Percentiles rank a stretch among this genome's conserved stretches.
phyloP scores from a whole-genome alignment of 345 rosid species.

The Salix exigua region DNA sequence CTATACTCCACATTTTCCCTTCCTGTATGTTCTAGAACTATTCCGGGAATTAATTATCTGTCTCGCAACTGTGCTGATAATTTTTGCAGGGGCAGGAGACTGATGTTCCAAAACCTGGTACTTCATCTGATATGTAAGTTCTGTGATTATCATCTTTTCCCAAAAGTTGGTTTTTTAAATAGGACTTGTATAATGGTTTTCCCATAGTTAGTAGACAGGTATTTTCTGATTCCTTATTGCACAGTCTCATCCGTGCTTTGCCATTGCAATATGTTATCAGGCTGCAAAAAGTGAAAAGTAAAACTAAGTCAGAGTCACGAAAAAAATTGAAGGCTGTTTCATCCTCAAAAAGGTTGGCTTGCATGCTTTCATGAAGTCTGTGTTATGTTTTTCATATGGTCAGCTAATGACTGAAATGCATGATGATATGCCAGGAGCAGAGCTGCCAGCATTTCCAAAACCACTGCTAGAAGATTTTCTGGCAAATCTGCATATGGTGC shows the following conservation, averaged over 20 bases:
- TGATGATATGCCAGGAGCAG: slow-evolving; percentile 20
- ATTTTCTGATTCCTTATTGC: neutral
- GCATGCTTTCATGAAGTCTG: neutral
- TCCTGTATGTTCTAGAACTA: neutral
- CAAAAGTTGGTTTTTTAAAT: neutral
- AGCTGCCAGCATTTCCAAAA: slow-evolving; percentile 8
- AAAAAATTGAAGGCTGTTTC: slow-evolving; percentile 15
- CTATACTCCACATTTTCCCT: slow-evolving; percentile 11
- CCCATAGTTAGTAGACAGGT: neutral
- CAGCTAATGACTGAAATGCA: neutral
- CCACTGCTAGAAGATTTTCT: slow-evolving; percentile 10
- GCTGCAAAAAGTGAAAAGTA: slow-evolving; percentile 22
- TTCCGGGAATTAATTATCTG: neutral
- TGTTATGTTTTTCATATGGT: neutral
- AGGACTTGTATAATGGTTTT: neutral
- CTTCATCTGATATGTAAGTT: slow-evolving; percentile 48
- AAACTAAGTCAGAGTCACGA: slow-evolving; percentile 15
- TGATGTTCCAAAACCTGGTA: slow-evolving; percentile 32
- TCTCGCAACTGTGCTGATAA: neutral
- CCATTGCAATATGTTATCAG: slow-evolving; percentile 29
- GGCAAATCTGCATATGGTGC: neutral
- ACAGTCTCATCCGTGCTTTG: slow-evolving; percentile 7
- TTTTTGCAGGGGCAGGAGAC: slow-evolving; percentile 35
- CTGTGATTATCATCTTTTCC: neutral
- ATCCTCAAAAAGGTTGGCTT: slow-evolving; percentile 31